These are phyloP conservation scores for Mycena galericulata DNA, from an alignment of 768 basidiomycete genomes.

Conservation along the genomic window DNA sequence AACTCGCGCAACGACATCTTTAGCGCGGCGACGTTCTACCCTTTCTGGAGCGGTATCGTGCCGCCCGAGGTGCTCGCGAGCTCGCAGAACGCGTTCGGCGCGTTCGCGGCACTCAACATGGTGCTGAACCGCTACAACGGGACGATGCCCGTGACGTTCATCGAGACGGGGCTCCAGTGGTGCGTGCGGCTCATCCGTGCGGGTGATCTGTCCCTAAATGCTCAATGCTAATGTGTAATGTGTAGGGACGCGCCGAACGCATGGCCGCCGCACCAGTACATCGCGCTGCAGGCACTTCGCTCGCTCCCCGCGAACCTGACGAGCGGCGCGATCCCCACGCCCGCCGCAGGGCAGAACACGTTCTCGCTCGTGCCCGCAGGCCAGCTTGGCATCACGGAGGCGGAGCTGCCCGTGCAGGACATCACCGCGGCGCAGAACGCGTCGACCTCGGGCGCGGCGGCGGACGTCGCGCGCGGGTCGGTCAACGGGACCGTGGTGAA, in stretches of 20 bases:
- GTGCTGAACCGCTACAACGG: slow-evolving; percentile 90
- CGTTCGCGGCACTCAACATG: slow-evolving; percentile 82
- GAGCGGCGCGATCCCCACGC: slow-evolving; percentile 62
- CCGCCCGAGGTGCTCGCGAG: slow-evolving; percentile 75
- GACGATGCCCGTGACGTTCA: slow-evolving; percentile 83
- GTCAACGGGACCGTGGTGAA: slow-evolving; percentile 67
- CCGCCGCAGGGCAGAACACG: slow-evolving; percentile 62
- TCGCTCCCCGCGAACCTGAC: slow-evolving; percentile 82
- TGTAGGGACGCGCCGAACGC: slow-evolving; percentile 86
- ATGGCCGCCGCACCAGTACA: slow-evolving; percentile 91
- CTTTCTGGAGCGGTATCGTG: slow-evolving; percentile 88
- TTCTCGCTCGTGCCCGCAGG: slow-evolving; percentile 80
- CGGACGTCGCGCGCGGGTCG: slow-evolving; percentile 64
- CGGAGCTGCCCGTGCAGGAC: slow-evolving; percentile 77
- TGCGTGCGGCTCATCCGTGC: slow-evolving; percentile 47
- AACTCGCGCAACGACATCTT: slow-evolving; percentile 74
- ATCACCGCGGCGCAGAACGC: slow-evolving; percentile 59
- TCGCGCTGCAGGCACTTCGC: slow-evolving; percentile 80
- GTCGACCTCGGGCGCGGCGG: slow-evolving; percentile 62
- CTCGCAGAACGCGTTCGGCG: slow-evolving; percentile 70
- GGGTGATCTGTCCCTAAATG: neutral
- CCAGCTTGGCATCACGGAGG: slow-evolving; percentile 85
- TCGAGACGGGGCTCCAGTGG: slow-evolving; percentile 88
- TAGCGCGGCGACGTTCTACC: slow-evolving; percentile 84
- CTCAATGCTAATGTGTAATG: neutral